Evolutionary conservation across 164 flowering plant genomes (phyloP).

Genomic region (Sedum album): DNA sequence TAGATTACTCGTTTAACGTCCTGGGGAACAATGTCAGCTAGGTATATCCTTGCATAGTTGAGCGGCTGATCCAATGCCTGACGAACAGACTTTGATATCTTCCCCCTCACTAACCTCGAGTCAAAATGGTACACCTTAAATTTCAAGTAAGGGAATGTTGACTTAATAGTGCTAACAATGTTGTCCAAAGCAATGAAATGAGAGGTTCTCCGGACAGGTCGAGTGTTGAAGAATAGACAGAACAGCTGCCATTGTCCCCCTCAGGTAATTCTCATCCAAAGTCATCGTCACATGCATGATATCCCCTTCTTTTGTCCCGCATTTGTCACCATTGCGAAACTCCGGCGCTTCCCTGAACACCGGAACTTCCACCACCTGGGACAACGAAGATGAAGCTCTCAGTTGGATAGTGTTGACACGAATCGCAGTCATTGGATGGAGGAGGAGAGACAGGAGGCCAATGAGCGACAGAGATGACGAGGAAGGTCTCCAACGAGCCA

Average conservation of each 20-base stretch:
- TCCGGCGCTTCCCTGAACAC: conserved; percentile 64
- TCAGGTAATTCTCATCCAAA: conserved; percentile 52
- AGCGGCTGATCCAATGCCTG: conserved; percentile 67
- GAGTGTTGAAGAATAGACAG: conserved; percentile 61
- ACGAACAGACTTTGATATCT: conserved; percentile 58
- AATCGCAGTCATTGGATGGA: neutral
- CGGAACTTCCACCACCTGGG: neutral
- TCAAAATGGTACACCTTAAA: conserved; percentile 32
- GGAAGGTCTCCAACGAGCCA: neutral
- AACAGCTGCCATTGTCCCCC: conserved; percentile 70
- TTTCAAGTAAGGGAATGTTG: conserved; percentile 45
- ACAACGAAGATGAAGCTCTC: neutral
- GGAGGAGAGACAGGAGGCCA: conserved; percentile 3
- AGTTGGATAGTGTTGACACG: neutral
- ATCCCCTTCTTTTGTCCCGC: conserved; percentile 15
- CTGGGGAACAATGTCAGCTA: conserved; percentile 39
- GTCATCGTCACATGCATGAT: conserved; percentile 59
- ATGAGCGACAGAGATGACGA: neutral
- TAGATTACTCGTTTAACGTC: conserved; percentile 49
- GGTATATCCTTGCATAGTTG: conserved; percentile 63
- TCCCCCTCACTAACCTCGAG: conserved; percentile 31
- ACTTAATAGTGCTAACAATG: conserved; percentile 27
- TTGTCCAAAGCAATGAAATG: conserved; percentile 35
- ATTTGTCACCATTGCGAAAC: conserved; percentile 44
- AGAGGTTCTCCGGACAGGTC: conserved; percentile 56